Evolutionary conservation across 768 basidiomycete species (phyloP).

Genomic region (Artomyces pyxidatus): DNA sequence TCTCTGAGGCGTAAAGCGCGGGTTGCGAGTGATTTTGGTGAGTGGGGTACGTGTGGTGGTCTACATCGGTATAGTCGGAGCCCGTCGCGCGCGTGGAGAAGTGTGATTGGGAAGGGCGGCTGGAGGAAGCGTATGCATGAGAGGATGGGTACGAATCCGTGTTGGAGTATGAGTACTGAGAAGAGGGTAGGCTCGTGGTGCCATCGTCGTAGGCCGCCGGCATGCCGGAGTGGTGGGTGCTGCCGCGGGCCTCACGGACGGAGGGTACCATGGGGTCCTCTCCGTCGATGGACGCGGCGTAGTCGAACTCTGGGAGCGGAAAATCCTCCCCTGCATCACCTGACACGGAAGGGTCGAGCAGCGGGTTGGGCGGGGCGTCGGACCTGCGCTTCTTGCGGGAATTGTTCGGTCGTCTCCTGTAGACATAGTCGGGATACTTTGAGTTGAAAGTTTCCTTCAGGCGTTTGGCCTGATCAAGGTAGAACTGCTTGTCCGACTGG

Average conservation of each 20-base stretch:
- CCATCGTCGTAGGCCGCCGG: slow-evolving; percentile 13
- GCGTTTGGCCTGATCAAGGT: slow-evolving; percentile 78
- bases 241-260: slow-evolving; percentile 19
- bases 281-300: slow-evolving; percentile 32
- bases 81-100: slow-evolving; percentile 8
- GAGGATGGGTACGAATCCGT: slow-evolving; percentile 8
- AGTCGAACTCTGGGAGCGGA: slow-evolving; percentile 21
- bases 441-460: slow-evolving; percentile 81
- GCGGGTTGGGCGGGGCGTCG: slow-evolving; percentile 24
- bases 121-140: slow-evolving; percentile 10
- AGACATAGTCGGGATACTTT: slow-evolving; percentile 86
- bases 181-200: slow-evolving; percentile 7
- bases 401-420: slow-evolving; percentile 82
- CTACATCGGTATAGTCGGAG: neutral
- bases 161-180: slow-evolving; percentile 13
- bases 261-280: slow-evolving; percentile 18
- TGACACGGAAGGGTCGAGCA: slow-evolving; percentile 24
- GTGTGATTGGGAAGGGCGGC: slow-evolving; percentile 10
- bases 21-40: too few species aligned
- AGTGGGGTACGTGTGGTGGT: slow-evolving; percentile 10
- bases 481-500: slow-evolving; percentile 79
- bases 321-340: slow-evolving; percentile 27
- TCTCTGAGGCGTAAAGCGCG: too few species aligned
- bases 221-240: slow-evolving; percentile 14
- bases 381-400: slow-evolving; percentile 55